Base-by-base conservation (phyloP, 164 flowering plant species). In the Amborella trichopoda region DNA sequence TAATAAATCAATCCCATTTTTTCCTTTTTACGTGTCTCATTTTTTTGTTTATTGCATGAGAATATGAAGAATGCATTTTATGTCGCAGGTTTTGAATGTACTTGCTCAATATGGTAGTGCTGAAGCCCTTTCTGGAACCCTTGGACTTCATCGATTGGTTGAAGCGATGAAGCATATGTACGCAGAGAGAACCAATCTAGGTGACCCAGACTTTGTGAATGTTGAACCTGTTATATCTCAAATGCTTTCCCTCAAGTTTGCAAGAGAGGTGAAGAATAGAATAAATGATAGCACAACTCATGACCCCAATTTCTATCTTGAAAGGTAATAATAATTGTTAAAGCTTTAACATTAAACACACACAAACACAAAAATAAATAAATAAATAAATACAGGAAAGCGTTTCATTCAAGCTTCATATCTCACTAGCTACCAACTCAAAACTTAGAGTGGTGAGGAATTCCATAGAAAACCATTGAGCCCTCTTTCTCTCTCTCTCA, bases 141-240 rank as follows among this genome's bases (percentile, higher is more conserved):
- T 82, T 24, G 70, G 78, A 25, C 36, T 66, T 5, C 91, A 79
- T 51, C 66, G 83, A 19, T 19, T 18, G 26, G 67, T 79, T 9
- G 87, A 82, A 61, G 76, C 83, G 27, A 4, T 81, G 46, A 81
- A 81, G 56, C 74, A 78, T 41, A 63, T 61, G 39, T 58, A 66
- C 40, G 75, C 83, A 5, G 55, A 64, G 30, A 64, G 75, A 59
- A 79, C 75, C 80, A 71, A 71, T 27, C 81, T 76, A 10, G 85
- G 85, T n/a, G 90, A 81, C 66, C 91, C 83, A 13, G 71, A 73
- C 40, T 81, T 73, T 41, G 73, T 64, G 8, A 22, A 82, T 44
- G 54, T 68, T 4, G 34, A 67, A 0, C 11, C 33, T 10, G 73
- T 67, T 50, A 10, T 70, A 5, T 50, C 72, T 6, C 75, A 81